Evolutionary conservation across 2,329 filamentous ascomycete species (phyloP).

Genomic region (Fusarium sp.): DNA sequence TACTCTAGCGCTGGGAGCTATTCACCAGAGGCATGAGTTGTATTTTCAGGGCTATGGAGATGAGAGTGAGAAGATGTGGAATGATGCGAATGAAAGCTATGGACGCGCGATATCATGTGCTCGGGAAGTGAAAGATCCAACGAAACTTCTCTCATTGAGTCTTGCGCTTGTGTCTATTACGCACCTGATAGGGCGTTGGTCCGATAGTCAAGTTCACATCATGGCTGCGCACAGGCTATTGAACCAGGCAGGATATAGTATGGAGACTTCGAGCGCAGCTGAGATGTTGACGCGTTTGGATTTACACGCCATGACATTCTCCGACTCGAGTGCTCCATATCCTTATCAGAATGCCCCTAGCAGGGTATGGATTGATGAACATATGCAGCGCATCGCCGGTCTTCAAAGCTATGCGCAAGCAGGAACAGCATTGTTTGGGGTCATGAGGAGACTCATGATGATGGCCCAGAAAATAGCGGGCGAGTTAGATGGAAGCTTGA

Average conservation of each 20-base stretch:
- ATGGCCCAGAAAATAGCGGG: conserved; percentile 16
- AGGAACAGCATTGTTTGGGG: conserved; percentile 34
- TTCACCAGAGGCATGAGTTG: conserved; percentile 47
- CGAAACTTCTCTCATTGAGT: conserved; percentile 47
- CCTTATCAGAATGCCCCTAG: conserved; percentile 33
- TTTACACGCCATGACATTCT: conserved; percentile 51
- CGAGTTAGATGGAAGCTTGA: neutral
- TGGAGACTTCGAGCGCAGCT: conserved; percentile 30
- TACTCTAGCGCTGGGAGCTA: conserved; percentile 50
- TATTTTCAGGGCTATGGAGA: conserved; percentile 16
- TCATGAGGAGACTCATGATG: conserved; percentile 40
- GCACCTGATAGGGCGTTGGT: conserved; percentile 48
- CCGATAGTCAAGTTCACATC: conserved; percentile 49
- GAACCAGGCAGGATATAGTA: conserved; percentile 23
- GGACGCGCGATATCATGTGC: conserved; percentile 46
- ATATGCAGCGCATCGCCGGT: conserved; percentile 10
- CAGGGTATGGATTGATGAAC: conserved; percentile 24
- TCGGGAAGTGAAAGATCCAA: conserved; percentile 42
- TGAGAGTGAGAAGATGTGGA: conserved; percentile 14
- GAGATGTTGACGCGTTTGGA: conserved; percentile 49
- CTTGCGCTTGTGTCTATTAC: conserved; percentile 49
- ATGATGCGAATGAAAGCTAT: conserved; percentile 46
- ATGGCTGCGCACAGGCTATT: conserved; percentile 47
- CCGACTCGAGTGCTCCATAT: conserved; percentile 49
- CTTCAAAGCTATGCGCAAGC: conserved; percentile 41